Conservation (phyloP, 108 stramenopile species). For the Parietichytrium sp. region DNA sequence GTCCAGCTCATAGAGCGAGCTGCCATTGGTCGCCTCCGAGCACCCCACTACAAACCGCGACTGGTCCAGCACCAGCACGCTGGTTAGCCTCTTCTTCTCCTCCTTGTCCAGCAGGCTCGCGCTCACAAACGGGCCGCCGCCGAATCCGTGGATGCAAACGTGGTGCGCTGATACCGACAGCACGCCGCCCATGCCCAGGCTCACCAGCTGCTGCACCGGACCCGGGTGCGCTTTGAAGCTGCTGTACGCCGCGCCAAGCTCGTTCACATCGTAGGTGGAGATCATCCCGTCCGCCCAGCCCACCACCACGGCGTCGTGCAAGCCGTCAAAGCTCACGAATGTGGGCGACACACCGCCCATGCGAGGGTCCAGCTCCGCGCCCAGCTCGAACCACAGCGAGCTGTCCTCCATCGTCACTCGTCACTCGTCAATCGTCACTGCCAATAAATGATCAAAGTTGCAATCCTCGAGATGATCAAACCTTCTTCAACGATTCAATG, state of each 20-base stretch:
- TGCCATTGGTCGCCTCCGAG: neutral
- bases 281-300: constrained; percentile 32
- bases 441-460: no score
- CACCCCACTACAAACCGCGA: constrained; percentile 30
- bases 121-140: neutral
- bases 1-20: constrained; percentile 26
- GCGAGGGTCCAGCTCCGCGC: constrained; percentile 2
- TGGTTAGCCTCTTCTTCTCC: neutral
- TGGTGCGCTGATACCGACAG: constrained; percentile 1
- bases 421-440: no score
- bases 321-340: neutral
- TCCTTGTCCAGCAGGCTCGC: neutral
- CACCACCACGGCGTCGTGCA: constrained; percentile 23
- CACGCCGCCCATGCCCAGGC: neutral
- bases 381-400: constrained; percentile 34
- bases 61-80: neutral
- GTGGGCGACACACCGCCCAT: constrained; percentile 2
- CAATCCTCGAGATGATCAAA: no score
- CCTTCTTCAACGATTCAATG: no score
- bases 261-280: neutral
- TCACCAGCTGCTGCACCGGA: neutral
- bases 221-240: constrained; percentile 36
- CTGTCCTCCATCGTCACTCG: no score
- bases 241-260: constrained; percentile 19
- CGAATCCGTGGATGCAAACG: constrained; percentile 26